These are phyloP conservation scores for Colletotrichum sp. DNA, from an alignment of 2,329 filamentous ascomycete genomes.

Conservation along the genomic window DNA sequence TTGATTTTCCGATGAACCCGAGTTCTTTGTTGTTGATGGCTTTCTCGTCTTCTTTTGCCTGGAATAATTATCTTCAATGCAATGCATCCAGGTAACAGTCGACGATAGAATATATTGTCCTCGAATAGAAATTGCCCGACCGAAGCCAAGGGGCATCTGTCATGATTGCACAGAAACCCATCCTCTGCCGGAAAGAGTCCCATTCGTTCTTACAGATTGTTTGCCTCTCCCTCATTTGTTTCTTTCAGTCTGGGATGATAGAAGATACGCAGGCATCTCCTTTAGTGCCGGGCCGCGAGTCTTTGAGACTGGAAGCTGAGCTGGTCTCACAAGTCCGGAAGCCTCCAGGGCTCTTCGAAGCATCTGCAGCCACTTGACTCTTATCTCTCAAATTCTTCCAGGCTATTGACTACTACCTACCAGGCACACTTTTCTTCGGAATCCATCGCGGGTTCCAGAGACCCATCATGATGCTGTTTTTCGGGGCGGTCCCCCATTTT, in stretches of 20 bases:
- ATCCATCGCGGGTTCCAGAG: background rate
- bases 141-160: background rate
- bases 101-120: background rate
- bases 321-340: background rate
- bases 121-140: background rate
- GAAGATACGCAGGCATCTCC: accelerated
- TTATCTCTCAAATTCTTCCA: background rate
- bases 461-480: background rate
- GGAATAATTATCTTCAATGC: background rate
- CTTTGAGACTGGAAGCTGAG: background rate
- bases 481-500: background rate
- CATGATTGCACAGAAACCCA: background rate
- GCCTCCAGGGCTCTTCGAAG: background rate
- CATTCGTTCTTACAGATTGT: background rate
- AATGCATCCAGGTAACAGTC: background rate
- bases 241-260: accelerated
- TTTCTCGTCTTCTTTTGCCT: background rate
- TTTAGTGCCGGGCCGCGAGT: background rate
- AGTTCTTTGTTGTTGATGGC: background rate
- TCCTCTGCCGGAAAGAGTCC: background rate
- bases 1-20: background rate
- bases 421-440: background rate
- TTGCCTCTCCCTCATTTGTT: background rate
- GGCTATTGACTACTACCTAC: background rate
- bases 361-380: background rate